Conservation (phyloP, 2,329 filamentous ascomycete species). For the Hymenoscyphus repandus region DNA sequence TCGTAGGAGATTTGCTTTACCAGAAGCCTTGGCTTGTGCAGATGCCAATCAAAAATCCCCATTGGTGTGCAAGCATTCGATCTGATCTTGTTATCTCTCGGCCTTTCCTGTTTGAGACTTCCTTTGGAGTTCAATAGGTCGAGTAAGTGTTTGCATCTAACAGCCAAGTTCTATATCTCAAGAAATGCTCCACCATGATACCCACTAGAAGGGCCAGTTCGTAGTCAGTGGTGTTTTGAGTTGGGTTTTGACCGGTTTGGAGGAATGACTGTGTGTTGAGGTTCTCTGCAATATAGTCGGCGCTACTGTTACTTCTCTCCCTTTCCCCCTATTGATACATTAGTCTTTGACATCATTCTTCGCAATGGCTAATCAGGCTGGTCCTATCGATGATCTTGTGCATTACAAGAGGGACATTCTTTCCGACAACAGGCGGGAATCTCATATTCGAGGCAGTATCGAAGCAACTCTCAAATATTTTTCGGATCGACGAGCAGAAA, state of each 20-base stretch:
- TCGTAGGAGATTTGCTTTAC: constrained; percentile 2
- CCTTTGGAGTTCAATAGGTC: constrained; percentile 10
- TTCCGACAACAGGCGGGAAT: constrained; percentile 19
- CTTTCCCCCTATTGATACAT: not conserved
- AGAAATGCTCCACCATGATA: constrained; percentile 9
- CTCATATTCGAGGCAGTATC: constrained; percentile 19
- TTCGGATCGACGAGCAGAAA: constrained; percentile 10
- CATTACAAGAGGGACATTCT: constrained; percentile 21
- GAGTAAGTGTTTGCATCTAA: constrained; percentile 11
- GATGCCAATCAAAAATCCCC: constrained; percentile 13
- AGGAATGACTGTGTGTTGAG: not conserved
- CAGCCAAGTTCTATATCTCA: constrained; percentile 16
- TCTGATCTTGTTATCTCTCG: constrained; percentile 16
- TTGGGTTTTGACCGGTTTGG: constrained; percentile 12
- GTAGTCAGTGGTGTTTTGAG: constrained; percentile 12
- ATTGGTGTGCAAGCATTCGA: constrained; percentile 1
- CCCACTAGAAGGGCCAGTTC: constrained; percentile 5
- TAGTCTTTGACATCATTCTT: not conserved
- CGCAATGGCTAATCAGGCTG: constrained; percentile 17
- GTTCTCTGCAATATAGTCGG: not conserved
- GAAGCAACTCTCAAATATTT: constrained; percentile 21
- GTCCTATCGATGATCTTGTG: constrained; percentile 18
- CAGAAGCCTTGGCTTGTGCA: constrained; percentile 6
- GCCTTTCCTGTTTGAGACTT: constrained; percentile 7
- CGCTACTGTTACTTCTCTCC: not conserved